Conservation (phyloP, 2,329 filamentous ascomycete species). For the Ilyonectria mors-panacis region DNA sequence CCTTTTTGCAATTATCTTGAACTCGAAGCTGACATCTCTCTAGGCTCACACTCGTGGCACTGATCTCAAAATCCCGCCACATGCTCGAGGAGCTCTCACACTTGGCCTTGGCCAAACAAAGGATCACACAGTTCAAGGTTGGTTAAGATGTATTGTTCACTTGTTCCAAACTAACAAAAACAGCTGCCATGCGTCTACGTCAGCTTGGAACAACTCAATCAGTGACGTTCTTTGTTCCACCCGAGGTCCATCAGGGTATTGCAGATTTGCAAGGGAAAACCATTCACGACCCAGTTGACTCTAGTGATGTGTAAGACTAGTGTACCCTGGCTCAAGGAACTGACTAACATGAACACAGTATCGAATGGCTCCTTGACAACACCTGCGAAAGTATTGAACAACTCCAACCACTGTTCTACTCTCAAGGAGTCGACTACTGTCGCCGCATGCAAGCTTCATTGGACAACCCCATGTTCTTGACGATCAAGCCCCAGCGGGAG, state of each 20-base stretch:
- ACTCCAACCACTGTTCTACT: conserved; percentile 69
- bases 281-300: conserved; percentile 42
- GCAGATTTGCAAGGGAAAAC: conserved; percentile 57
- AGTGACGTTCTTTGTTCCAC: conserved; percentile 68
- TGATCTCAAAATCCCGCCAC: conserved; percentile 68
- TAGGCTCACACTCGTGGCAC: conserved; percentile 59
- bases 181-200: conserved; percentile 75
- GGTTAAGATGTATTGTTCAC: conserved; percentile 41
- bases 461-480: conserved; percentile 60
- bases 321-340: too few species aligned
- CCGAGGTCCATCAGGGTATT: conserved; percentile 75
- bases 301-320: conserved; percentile 50
- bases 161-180: conserved; percentile 3
- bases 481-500: conserved; percentile 54
- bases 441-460: conserved; percentile 65
- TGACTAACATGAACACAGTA: conserved; percentile 33
- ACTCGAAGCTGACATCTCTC: not conserved
- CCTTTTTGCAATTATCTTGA: too few species aligned
- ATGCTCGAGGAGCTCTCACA: conserved; percentile 67
- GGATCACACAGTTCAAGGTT: conserved; percentile 66
- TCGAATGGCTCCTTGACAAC: conserved; percentile 73
- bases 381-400: conserved; percentile 73
- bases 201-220: conserved; percentile 70
- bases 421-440: conserved; percentile 74
- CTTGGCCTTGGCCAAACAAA: conserved; percentile 71